Evolutionary conservation across 805 yeast genomes (phyloP), one percentile per base, ranked within the genome.

Genomic region (Zygosaccharomyces pseudorouxii): DNA sequence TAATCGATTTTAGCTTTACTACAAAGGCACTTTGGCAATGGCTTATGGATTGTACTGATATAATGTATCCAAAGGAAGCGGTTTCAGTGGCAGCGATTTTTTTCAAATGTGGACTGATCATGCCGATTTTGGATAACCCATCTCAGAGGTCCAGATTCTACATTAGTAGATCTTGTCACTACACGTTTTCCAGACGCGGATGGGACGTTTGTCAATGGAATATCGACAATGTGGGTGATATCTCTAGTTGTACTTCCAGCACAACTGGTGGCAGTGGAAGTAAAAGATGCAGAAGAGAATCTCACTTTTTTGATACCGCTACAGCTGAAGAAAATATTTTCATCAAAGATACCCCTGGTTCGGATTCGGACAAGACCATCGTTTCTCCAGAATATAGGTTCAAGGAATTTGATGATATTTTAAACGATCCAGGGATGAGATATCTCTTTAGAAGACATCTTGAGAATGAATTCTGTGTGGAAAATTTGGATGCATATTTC

Each of bases 1-100:
- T 57, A 1, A 59, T 75, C 2, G 68, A 72, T n/a, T 75, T 73
- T 55, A 76, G 81, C 46, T 74, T 87, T 52, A 76, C 86, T 1
- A 95, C 97, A 0, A 85, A 85, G 56, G 84, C 93, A 0, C 70
- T 84, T 0, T 76, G 82, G 66, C 97, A 89, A 59, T 92, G 96
- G 96, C 59, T 92, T 5, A 75, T 84, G 79, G 98, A 92, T 54
- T 89, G 97, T 60, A 86, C 96, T 0, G 93, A 87, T 58, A 71
- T 83, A 1, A 63, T 81, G 55, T 74, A 74, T 45, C 60, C 67
- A 0, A 68, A 69, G 10, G 86, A 80, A 50, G 84, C 88, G 0
- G 59, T 71, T 0, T 75, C 75, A 19, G 65, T 84, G 10, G 79
- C 82, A 0, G 70, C 74, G 3, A 59, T 79, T 10, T 75, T 86